phyloP scores from a whole-genome alignment of 2,329 filamentous ascomycete species.

The Parasarocladium wereldwijsianum region DNA sequence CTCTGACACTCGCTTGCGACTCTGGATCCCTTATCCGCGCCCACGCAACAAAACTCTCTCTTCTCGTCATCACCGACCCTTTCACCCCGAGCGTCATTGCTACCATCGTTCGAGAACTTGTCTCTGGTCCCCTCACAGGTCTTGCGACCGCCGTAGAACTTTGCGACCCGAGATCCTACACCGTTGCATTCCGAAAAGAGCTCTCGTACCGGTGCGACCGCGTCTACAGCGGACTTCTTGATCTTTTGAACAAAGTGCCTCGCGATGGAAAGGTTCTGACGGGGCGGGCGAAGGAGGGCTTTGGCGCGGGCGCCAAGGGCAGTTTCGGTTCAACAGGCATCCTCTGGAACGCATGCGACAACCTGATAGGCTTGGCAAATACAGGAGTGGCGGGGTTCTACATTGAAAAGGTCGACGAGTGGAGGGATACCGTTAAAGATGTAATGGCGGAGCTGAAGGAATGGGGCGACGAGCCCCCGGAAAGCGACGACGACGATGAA shows the following conservation, averaged over 20 bases:
- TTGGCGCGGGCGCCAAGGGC: conserved; percentile 28
- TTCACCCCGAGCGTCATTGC: conserved; percentile 67
- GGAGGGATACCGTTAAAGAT: conserved; percentile 63
- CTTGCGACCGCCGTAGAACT: conserved; percentile 57
- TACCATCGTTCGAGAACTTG: conserved; percentile 58
- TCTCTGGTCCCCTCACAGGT: conserved; percentile 57
- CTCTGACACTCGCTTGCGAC: conserved; percentile 56
- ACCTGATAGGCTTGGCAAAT: conserved; percentile 45
- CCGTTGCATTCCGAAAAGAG: conserved; percentile 47
- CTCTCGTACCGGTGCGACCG: conserved; percentile 42
- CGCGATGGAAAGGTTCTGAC: conserved; percentile 38
- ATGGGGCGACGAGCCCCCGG: conserved; percentile 62
- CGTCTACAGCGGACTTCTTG: conserved; percentile 46
- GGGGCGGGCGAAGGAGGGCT: conserved; percentile 9
- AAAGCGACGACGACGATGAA: conserved; percentile 41
- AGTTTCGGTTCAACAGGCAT: conserved; percentile 56
- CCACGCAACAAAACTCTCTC: conserved; percentile 74
- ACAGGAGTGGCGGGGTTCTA: conserved; percentile 58
- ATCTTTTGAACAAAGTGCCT: conserved; percentile 45
- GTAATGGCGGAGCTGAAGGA: conserved; percentile 76
- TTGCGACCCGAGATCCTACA: conserved; percentile 47
- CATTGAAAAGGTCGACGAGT: conserved; percentile 57
- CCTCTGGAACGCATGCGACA: conserved; percentile 74
- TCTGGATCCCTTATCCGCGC: conserved; percentile 61
- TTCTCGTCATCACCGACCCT: conserved; percentile 74